Evolutionary conservation across 2,329 filamentous ascomycete genomes (phyloP).

Genomic region (Phaeoacremonium minimum): DNA sequence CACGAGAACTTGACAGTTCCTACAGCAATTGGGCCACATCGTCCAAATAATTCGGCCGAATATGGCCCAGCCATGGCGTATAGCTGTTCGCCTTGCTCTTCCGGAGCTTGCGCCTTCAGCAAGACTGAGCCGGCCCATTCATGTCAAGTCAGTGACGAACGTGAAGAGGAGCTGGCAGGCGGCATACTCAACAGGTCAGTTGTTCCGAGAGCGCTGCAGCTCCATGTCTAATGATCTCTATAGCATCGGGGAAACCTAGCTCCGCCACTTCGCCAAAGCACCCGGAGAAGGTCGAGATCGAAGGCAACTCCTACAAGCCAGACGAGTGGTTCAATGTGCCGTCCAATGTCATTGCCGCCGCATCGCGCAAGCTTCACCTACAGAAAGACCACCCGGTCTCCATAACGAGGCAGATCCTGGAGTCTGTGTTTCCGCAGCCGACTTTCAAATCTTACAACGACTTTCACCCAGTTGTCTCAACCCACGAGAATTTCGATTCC

Average conservation of each 20-base stretch:
- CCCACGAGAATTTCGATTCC: slow-evolving; percentile 92
- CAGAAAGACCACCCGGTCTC: slow-evolving; percentile 83
- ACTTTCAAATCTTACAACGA: slow-evolving; percentile 74
- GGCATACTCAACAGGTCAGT: slow-evolving; percentile 13
- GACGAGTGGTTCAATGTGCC: slow-evolving; percentile 88
- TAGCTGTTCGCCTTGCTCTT: too few species aligned
- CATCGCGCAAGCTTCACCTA: slow-evolving; percentile 81
- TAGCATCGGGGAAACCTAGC: slow-evolving; percentile 7
- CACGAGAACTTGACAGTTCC: too few species aligned
- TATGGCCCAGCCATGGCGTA: too few species aligned
- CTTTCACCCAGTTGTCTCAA: slow-evolving; percentile 78
- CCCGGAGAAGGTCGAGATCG: slow-evolving; percentile 47
- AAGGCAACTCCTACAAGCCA: slow-evolving; percentile 58
- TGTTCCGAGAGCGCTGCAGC: too few species aligned
- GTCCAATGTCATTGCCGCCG: slow-evolving; percentile 66
- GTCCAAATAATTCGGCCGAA: too few species aligned
- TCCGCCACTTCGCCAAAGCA: slow-evolving; percentile 3
- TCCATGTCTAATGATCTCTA: too few species aligned
- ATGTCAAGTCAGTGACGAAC: too few species aligned
- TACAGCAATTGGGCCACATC: too few species aligned
- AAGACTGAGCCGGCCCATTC: too few species aligned
- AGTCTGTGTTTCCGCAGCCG: slow-evolving; percentile 75
- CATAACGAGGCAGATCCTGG: slow-evolving; percentile 89
- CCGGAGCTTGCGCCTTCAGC: too few species aligned
- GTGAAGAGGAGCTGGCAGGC: too few species aligned